These are phyloP conservation scores for Sporodiniella umbellata DNA, from an alignment of 371 early-diverging fungal genomes.

Conservation along the genomic window DNA sequence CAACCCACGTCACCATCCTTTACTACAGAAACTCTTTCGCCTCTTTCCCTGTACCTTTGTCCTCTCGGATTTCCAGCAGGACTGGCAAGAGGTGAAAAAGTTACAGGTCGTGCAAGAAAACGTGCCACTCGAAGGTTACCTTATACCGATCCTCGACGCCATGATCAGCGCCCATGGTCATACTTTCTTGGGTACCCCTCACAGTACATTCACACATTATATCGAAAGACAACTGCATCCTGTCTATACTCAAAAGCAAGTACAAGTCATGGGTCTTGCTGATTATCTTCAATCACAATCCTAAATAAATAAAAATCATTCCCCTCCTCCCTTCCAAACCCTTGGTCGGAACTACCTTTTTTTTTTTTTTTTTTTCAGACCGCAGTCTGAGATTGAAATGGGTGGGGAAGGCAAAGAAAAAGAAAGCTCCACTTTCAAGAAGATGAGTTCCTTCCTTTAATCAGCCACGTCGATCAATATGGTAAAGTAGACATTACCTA, in stretches of 20 bases:
- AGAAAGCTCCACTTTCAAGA: background rate
- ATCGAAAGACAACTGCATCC: conserved; percentile 59
- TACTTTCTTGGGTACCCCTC: conserved; percentile 54
- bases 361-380: too few species aligned
- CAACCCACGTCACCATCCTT: conserved; percentile 47
- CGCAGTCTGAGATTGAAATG: too few species aligned
- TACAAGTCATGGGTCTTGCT: conserved; percentile 17
- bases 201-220: conserved; percentile 58
- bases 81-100: conserved; percentile 35
- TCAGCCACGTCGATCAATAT: conserved; percentile 25
- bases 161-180: conserved; percentile 60
- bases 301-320: too few species aligned
- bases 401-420: background rate
- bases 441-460: conserved; percentile 22
- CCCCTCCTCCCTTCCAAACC: too few species aligned
- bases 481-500: background rate
- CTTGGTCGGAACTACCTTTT: too few species aligned
- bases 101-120: conserved; percentile 48
- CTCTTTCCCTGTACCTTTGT: conserved; percentile 61
- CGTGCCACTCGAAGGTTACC: conserved; percentile 44
- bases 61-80: conserved; percentile 49
- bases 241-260: conserved; percentile 33
- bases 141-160: conserved; percentile 66
- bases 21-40: conserved; percentile 55
- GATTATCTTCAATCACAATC: background rate